Base-by-base conservation (phyloP, 2,329 filamentous ascomycete species). In the Exophiala sideris region DNA sequence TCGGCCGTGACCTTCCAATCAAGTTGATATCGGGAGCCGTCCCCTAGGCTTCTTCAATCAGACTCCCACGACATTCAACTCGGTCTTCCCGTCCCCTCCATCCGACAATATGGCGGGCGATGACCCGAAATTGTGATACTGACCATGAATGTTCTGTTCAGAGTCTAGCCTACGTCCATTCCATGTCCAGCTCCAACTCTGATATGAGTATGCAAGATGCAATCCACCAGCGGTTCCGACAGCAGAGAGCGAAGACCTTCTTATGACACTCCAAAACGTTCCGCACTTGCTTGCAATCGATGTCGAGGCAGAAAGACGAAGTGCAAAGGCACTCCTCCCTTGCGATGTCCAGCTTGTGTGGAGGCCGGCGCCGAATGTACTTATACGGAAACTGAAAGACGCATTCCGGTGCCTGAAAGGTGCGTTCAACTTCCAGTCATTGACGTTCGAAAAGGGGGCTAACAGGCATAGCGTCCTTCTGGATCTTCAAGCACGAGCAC, bases 301-400 rank as follows among this genome's bases (percentile, higher is more conserved):
- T 72, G 70, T 52, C 66, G 69, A 24, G 62, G 57, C 40, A 62
- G 70, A 35, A 72, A 71, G 52, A 69, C 67, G 7, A 67, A 68
- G 48, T 72, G 70, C 50, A 64, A 63, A 21, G 69, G 69, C 5
- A 68, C 56, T 39, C 67, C 68, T 10, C 70, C 70, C 1, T 60
- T 64, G n/a, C 67, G 68, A 3, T 72, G 70, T 48, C 63, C 65
- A 20, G 64, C 67, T 8, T 71, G 69, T 41, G 64, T 66, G 32
- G 68, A 69, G 45, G 66, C 56, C 1, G 67, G 66, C 1, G 65
- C 65, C 5, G 44, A 58, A 12, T 71, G 70, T 56, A 60, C 70
- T 11, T 72, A 71, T 53, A 67, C 69, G 0, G 69, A 72, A 59
- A 65, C 67, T 6, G 69, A 71, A 39, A 70, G 69, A 47, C 62